Conservation (phyloP, 768 basidiomycete genomes). For the Floccularia luteovirens region DNA sequence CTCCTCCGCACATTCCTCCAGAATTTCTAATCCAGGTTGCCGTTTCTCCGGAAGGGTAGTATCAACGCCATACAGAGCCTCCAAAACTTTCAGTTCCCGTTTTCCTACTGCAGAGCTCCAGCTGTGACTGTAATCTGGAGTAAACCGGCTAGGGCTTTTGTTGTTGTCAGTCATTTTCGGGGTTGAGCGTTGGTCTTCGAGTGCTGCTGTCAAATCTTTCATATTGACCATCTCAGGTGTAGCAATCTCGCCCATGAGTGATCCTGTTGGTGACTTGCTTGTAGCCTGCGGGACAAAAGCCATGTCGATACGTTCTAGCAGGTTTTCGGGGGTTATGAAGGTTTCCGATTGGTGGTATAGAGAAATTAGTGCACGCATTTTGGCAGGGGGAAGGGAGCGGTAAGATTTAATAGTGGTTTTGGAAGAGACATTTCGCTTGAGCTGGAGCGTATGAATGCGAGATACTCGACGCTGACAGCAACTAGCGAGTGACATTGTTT, state of each 20-base stretch:
- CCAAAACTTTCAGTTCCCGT: constrained; percentile 36
- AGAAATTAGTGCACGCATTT: constrained; percentile 66
- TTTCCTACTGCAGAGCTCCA: constrained; percentile 17
- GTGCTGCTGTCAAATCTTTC: constrained; percentile 9
- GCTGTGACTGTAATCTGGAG: neutral
- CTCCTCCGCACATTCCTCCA: constrained; percentile 27
- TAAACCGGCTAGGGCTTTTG: neutral
- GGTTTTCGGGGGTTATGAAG: constrained; percentile 67
- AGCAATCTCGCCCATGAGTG: too few species aligned
- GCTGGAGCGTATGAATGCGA: constrained; percentile 5
- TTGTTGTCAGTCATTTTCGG: constrained; percentile 20
- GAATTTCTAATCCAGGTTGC: constrained; percentile 37
- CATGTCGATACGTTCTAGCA: constrained; percentile 55
- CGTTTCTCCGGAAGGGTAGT: constrained; percentile 10
- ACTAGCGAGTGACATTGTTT: constrained; percentile 11
- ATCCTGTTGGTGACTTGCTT: constrained; percentile 1
- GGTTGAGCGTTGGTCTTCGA: constrained; percentile 17
- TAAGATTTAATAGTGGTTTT: constrained; percentile 12
- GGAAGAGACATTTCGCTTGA: constrained; percentile 7
- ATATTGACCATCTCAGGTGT: too few species aligned
- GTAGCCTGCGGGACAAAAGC: constrained; percentile 35
- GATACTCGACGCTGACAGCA: constrained; percentile 9
- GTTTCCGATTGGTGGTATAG: constrained; percentile 71
- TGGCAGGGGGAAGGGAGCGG: constrained; percentile 40
- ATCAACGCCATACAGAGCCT: constrained; percentile 47